Evolutionary conservation across 768 basidiomycete genomes (phyloP).

Genomic region (Pisolithus sp.): DNA sequence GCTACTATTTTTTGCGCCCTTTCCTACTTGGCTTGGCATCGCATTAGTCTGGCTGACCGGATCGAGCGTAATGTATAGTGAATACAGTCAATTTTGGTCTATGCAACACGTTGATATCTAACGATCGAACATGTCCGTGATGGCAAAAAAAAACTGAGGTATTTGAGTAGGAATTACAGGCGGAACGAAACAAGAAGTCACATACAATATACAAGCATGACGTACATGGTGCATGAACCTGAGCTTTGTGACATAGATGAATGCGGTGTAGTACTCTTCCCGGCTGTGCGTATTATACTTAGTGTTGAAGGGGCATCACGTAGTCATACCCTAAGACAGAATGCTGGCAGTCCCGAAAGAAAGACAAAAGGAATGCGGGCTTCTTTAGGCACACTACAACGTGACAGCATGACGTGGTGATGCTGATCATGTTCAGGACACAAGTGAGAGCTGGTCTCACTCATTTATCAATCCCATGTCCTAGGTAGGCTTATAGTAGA

Average conservation of each 20-base stretch:
- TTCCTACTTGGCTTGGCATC: not conserved
- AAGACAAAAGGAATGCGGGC: not conserved
- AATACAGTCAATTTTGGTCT: no score
- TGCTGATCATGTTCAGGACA: not conserved
- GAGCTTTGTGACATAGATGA: not conserved
- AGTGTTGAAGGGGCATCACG: not conserved
- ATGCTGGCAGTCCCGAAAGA: not conserved
- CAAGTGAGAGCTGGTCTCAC: not conserved
- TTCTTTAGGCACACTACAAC: not conserved
- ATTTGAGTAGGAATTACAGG: not conserved
- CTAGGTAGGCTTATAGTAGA: constrained; percentile 72
- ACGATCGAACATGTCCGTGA: not conserved
- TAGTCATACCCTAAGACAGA: not conserved
- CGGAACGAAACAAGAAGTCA: constrained; percentile 1
- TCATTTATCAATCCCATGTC: constrained; percentile 4
- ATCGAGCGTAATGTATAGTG: not conserved
- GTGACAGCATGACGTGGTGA: not conserved
- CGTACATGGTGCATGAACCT: not conserved
- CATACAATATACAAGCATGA: constrained; percentile 10
- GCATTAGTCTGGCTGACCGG: no score
- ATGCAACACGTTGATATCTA: no score
- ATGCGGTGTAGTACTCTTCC: not conserved
- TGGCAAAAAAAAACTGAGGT: not conserved
- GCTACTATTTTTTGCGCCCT: constrained; percentile 34
- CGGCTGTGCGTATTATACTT: not conserved